Base-by-base conservation (phyloP, 495 filamentous ascomycete genomes). In the Aspergillus baeticus region DNA sequence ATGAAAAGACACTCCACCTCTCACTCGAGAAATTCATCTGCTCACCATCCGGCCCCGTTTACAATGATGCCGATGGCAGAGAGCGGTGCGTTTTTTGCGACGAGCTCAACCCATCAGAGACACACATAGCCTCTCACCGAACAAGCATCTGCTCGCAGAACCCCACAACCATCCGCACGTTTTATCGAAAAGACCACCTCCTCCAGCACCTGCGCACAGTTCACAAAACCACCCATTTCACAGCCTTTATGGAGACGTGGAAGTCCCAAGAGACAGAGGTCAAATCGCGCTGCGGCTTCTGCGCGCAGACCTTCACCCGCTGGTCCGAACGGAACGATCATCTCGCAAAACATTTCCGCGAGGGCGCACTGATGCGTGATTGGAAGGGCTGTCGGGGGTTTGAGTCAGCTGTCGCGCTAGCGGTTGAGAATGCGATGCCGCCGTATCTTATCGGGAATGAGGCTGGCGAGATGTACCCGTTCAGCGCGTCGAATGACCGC, bases 111-210 rank as follows among this genome's bases (percentile, higher is more conserved):
- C 63, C 61, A n/a, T 46, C 37, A 6, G 10, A 52, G 0, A 53
- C 56, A 15, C 66, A 66, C 35, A 57, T 66, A 29, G 49, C 60
- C 5, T 11, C 22, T 34, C 63, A 91, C 68, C 86, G 87, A 59
- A 80, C 85, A 66, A 74, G 76, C 2, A 70, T 80, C 17, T 92
- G 88, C 61, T 80, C 80, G 42, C 84, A 86, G 62, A 78, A 84
- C n/a, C 77, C 83, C 2, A 55, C 77, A 5, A 77, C 80, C 49
- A 78, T 84, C 49, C 81, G 87, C 6, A 87, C 85, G 1, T 92
- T 91, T 63, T 89, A 87, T 55, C 80, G 88, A 10, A 92, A 91
- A 67, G 89, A 92, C 60, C 89, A 91, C 65, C 77, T 92, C 6
- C 77, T 85, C 13, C 88, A 92, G 61, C 89, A 92, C 60, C 69